Evolutionary conservation across 768 basidiomycete species (phyloP), one percentile per base, ranked within the genome.

Genomic region (Podaxis sp.): DNA sequence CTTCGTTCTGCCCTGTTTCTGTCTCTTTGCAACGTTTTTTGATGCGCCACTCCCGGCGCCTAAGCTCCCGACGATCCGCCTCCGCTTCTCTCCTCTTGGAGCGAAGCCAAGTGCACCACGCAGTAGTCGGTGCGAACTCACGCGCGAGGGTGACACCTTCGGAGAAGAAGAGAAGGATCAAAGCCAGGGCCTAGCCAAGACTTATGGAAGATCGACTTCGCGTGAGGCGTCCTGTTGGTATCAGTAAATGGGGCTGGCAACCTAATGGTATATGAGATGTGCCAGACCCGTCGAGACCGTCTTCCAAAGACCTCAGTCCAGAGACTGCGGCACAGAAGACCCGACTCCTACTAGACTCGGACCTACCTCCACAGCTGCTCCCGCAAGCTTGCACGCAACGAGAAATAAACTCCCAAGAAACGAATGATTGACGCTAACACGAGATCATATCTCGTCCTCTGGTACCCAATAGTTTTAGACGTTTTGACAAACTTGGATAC

Each of bases 401-500:
- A 58, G 57, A 22, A 58, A 49, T 7, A 49, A 58, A 58, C 57
- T 58, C 43, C 47, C 57, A 58, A 40, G 41, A 47, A 47, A 33
- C n/a, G 5, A 8, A 13, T 1, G 47, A 50, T 37, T 36, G 11
- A 22, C 43, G 33, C 27, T 50, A 38, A 27, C 57, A 46, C 46
- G 47, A 58, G 57, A 50, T 37, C 33, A 37, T 58, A 37, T 37
- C 43, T 49, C 15, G 25, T 27, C 25, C 15, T 50, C 6, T 33
- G 56, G 47, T 58, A 49, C 47, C 56, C 57, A 58, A 58, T 58
- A 15, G 33, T 19, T 33, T 7, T 12, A 19, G 9, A 11, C 19
- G 17, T 12, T 49, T 49, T 49, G 25, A 37, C 46, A 58, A 58
- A n/a, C 25, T 12, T 40, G 17, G 19, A 46, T 46, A 46, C 8